A percentile compares a stretch with the other conserved stretches of the same genome.
These are phyloP conservation scores for Sarocladium kiliense DNA, from an alignment of 2,329 filamentous ascomycete species.

Conservation along the genomic window DNA sequence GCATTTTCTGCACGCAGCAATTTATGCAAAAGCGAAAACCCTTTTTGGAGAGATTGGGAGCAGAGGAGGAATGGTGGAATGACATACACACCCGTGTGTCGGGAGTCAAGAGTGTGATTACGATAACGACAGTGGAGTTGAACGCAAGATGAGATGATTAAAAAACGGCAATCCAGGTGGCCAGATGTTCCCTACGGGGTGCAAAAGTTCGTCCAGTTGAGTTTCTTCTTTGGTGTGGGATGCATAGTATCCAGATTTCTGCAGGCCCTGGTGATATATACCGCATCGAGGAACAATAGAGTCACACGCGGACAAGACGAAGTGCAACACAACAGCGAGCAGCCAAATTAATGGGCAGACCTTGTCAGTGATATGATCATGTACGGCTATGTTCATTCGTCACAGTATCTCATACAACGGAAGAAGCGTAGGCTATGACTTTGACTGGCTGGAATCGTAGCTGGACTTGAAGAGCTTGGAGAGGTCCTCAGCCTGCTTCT, in stretches of 20 bases:
- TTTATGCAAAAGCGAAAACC: not conserved
- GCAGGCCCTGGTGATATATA: constrained; percentile 5
- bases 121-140: constrained; percentile 1
- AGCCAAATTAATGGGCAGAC: not conserved
- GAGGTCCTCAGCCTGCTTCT: constrained; percentile 57
- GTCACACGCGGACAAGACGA: not conserved
- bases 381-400: not conserved
- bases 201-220: constrained; percentile 6
- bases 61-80: not conserved
- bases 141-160: not conserved
- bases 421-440: constrained; percentile 14
- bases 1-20: not conserved
- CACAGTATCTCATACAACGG: not conserved
- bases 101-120: not conserved
- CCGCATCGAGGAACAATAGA: constrained; percentile 2
- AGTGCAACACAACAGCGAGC: not conserved
- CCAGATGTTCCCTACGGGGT: not conserved
- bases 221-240: not conserved
- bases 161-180: not conserved
- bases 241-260: constrained; percentile 1
- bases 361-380: not conserved
- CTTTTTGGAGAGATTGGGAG: not conserved
- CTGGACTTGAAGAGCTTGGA: constrained; percentile 63
- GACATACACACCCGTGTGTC: not conserved
- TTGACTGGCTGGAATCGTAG: constrained; percentile 51